phyloP scores from a whole-genome alignment of 2,329 filamentous ascomycete genomes.

The Xylaria sp. region DNA sequence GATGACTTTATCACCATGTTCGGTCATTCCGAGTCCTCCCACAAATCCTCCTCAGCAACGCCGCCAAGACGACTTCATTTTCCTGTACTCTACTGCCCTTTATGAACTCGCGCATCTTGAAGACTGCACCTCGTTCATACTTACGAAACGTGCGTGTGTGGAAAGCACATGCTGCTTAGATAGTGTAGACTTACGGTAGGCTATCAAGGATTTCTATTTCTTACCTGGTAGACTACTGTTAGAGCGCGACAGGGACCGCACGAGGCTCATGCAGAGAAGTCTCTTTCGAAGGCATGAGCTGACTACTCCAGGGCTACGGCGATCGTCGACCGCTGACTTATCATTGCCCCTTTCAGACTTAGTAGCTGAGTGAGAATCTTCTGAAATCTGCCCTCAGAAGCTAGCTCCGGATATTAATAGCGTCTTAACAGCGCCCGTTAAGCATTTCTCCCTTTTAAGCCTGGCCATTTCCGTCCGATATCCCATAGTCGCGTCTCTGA shows the following conservation, averaged over 20 bases:
- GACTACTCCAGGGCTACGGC: conserved; percentile 20
- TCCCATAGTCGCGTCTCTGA: neutral
- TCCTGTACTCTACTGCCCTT: neutral
- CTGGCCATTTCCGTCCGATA: neutral
- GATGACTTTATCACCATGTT: neutral
- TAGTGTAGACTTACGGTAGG: neutral
- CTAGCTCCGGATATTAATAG: conserved; percentile 20
- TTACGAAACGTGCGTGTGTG: neutral
- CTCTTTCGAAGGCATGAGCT: conserved; percentile 20
- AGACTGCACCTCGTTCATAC: neutral
- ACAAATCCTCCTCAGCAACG: neutral
- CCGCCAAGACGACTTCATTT: neutral
- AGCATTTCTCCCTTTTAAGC: neutral
- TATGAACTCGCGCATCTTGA: neutral
- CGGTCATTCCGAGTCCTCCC: conserved; percentile 12
- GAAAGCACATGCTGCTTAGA: too few relatives aligned
- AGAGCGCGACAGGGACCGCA: conserved; percentile 18
- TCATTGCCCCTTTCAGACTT: conserved; percentile 17
- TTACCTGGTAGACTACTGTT: too few relatives aligned
- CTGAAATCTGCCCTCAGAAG: neutral
- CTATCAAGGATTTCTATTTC: neutral
- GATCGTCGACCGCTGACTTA: conserved; percentile 1
- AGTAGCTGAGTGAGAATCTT: conserved; percentile 13
- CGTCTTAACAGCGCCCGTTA: conserved; percentile 3
- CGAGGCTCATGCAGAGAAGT: conserved; percentile 22